Evolutionary conservation across 192 early-diverging fungal genomes (phyloP), one percentile per base, ranked within the genome.

Genomic region (Gaertneriomyces semiglobifer): DNA sequence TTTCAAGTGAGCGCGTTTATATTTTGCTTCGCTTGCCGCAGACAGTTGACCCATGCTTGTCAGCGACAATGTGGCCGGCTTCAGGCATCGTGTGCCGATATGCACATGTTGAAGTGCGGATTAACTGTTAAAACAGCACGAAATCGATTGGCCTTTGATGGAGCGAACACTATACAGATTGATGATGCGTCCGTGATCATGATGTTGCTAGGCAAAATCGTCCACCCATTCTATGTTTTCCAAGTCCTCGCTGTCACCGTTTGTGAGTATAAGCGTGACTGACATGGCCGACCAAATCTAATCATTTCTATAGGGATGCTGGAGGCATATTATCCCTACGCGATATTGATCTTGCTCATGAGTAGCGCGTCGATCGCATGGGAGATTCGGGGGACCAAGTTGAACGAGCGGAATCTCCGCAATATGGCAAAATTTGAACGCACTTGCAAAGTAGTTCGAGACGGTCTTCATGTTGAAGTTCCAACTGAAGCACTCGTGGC

Each of bases 171-270:
- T 16, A 81, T 81, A 19, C 25, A 65, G 10, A 72, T 81, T 44
- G 68, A 68, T 48, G 19, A 51, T 40, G 44, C 58, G 11, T 63
- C 80, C n/a, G 63, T 74, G 12, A 14, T 44, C n/a, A 51, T 7
- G 44, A 68, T 79, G 66, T 41, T 81, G 9, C 5, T 61, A 0
- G 73, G 77, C 45, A 81, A 81, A 52, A 12, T 79, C 39, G 12
- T 68, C 5, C 80, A 81, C 33, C 80, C 77, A 16, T 82, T 82
- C 50, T 82, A 82, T 50, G 7, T 80, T 10, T 82, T 80, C 62
- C 80, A 82, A 63, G 53, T 72, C 11, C 57, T 65, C 10, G 79
- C 80, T 12, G 70, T 77, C 7, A 10, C 79, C 7, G 69, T 82
- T 18, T 79, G 77, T 73, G 38, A 69, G 60, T 68, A 11, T 44